Evolutionary conservation across 768 basidiomycete genomes (phyloP), one percentile per base, ranked within the genome.

Genomic region (Boletus rex-veris): DNA sequence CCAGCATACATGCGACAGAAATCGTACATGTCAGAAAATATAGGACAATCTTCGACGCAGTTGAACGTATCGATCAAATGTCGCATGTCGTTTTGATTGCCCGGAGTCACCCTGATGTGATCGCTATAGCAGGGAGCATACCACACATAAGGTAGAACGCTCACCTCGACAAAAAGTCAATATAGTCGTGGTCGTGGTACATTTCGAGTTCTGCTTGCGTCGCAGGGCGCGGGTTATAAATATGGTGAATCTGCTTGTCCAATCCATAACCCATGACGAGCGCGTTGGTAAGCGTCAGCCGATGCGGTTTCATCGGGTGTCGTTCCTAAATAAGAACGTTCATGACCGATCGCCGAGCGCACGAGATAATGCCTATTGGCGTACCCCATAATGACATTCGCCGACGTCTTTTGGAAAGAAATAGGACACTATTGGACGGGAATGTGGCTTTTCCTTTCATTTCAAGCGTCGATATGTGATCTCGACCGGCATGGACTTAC

Each of bases 231-330:
- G 96, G 95, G 61, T 89, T 85, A 70, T 91, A 95, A 36, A 97
- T 90, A 50, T 90, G 76, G 62, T 97, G 91, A 64, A 99, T 96
- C 61, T 91, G 87, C 61, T 96, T 92, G 75, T 98, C 93, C 15
- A 99, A 76, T 15, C 93, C 96, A 65, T 98, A 99, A 0, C 95
- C 96, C 72, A 96, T 82, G 12, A 98, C 95, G 44, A 99, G 81
- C 2, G 94, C 86, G 61, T 98, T 99, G 16, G 97, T 98, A 50
- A 99, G 72, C 3, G 96, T 94, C n/a, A 99, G 74, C 24, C 96
- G 81, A 63, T 97, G 93, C 5, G 96, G 96, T 70, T 98, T 97
- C 96, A 99, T 99, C 3, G 96, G 96, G 74, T 99, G 96, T 45
- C 88, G 83, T 81, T 97, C 93, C 96, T 98, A 61, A 40, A 19